Conservation (phyloP, 169 alveolate genomes). For the Plasmodium fragile region DNA sequence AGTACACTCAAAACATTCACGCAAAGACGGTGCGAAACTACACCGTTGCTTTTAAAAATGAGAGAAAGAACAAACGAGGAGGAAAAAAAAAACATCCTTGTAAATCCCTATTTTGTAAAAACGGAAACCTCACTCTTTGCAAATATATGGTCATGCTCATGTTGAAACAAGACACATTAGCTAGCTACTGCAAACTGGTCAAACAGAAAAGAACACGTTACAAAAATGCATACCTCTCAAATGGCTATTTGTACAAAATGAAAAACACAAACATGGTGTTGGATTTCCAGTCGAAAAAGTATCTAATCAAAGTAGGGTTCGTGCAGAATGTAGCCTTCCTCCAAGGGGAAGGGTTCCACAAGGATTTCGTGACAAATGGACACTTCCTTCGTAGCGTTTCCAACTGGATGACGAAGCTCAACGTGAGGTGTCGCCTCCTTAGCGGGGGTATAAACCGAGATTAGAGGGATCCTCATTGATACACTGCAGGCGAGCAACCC, state of each 20-base stretch:
- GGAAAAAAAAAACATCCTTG: neutral
- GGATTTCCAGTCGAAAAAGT: slow-evolving; percentile 19
- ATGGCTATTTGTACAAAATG: slow-evolving; percentile 68
- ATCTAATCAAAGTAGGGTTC: slow-evolving; percentile 23
- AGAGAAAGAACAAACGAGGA: neutral
- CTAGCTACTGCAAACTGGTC: neutral
- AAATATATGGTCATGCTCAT: slow-evolving; percentile 43
- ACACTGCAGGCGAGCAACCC: neutral
- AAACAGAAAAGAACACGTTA: slow-evolving; percentile 15
- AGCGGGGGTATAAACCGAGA: neutral
- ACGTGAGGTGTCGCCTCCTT: slow-evolving; percentile 12
- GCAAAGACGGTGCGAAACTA: slow-evolving; percentile 27
- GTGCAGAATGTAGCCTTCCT: slow-evolving; percentile 23
- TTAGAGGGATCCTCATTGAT: neutral
- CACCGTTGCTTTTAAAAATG: slow-evolving; percentile 11
- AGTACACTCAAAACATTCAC: slow-evolving; percentile 19
- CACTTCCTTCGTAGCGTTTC: slow-evolving; percentile 8
- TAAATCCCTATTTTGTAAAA: slow-evolving; percentile 48
- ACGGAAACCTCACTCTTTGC: slow-evolving; percentile 19
- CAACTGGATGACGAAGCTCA: neutral
- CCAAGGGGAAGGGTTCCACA: slow-evolving; percentile 6
- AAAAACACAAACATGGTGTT: slow-evolving; percentile 16
- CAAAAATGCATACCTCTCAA: slow-evolving; percentile 44
- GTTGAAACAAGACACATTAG: slow-evolving; percentile 26
- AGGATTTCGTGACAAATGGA: slow-evolving; percentile 3